These are phyloP conservation scores for Coemansia sp. DNA, from an alignment of 192 early-diverging fungal genomes.

Conservation along the genomic window DNA sequence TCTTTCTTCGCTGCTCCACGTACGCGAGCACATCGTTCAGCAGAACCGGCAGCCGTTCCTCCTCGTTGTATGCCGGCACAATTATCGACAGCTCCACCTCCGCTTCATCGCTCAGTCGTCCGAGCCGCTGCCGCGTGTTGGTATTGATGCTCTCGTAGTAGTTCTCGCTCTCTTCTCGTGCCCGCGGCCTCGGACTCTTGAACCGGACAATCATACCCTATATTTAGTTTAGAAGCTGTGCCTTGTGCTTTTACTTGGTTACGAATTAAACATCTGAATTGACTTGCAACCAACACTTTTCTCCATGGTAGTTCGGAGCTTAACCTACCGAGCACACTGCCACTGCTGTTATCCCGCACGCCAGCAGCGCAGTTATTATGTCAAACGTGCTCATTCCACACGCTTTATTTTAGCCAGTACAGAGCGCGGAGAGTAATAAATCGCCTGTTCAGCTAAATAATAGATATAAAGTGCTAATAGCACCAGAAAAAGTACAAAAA, in stretches of 20 bases:
- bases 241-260: background rate
- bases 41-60: slow-evolving; percentile 78
- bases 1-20: slow-evolving; percentile 55
- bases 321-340: slow-evolving; percentile 25
- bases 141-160: slow-evolving; percentile 41
- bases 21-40: slow-evolving; percentile 75
- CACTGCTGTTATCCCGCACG: slow-evolving; percentile 11
- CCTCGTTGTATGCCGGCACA: slow-evolving; percentile 93
- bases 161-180: slow-evolving; percentile 54
- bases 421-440: too few species aligned
- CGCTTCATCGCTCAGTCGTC: slow-evolving; percentile 25
- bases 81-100: slow-evolving; percentile 70
- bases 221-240: background rate
- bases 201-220: slow-evolving; percentile 42
- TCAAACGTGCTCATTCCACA: slow-evolving; percentile 6
- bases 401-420: background rate
- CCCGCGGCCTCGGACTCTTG: slow-evolving; percentile 44
- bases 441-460: background rate
- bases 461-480: background rate
- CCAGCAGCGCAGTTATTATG: slow-evolving; percentile 8
- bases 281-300: background rate
- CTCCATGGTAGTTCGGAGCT: too few species aligned
- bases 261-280: background rate
- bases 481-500: background rate
- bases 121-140: slow-evolving; percentile 37